Conservation (phyloP, 805 yeast genomes). For the Saccharomyces cerevisiae region DNA sequence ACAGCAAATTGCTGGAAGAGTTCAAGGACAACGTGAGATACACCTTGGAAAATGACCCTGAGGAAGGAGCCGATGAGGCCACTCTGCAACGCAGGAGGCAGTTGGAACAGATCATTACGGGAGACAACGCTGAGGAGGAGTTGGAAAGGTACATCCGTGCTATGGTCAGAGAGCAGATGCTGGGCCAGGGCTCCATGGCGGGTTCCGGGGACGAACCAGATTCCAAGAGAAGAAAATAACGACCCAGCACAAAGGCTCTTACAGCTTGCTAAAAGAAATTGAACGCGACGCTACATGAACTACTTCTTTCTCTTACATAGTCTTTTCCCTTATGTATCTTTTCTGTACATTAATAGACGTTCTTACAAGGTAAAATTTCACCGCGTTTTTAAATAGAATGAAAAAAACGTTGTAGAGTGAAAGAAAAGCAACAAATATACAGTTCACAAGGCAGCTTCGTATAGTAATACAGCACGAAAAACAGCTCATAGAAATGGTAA, state of each 20-base stretch:
- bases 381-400: background rate
- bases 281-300: background rate
- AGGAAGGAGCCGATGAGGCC: conserved; percentile 35
- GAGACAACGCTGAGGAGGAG: conserved; percentile 76
- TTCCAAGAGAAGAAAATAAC: conserved; percentile 32
- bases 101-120: conserved; percentile 62
- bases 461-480: background rate
- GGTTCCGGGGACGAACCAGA: conserved; percentile 22
- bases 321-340: background rate
- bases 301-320: background rate
- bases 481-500: background rate
- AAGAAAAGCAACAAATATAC: background rate
- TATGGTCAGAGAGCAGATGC: conserved; percentile 52
- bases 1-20: conserved; percentile 25
- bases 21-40: conserved; percentile 44
- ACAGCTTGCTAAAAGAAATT: background rate
- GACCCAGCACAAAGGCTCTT: no score
- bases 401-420: background rate
- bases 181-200: conserved; percentile 8
- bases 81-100: conserved; percentile 50
- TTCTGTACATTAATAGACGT: background rate
- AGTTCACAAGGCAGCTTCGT: no score
- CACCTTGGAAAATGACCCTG: conserved; percentile 41
- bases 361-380: background rate
- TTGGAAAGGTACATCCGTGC: conserved; percentile 58